These are phyloP conservation scores for Pseudogymnoascus sp. DNA, from an alignment of 2,329 filamentous ascomycete genomes.

Conservation along the genomic window DNA sequence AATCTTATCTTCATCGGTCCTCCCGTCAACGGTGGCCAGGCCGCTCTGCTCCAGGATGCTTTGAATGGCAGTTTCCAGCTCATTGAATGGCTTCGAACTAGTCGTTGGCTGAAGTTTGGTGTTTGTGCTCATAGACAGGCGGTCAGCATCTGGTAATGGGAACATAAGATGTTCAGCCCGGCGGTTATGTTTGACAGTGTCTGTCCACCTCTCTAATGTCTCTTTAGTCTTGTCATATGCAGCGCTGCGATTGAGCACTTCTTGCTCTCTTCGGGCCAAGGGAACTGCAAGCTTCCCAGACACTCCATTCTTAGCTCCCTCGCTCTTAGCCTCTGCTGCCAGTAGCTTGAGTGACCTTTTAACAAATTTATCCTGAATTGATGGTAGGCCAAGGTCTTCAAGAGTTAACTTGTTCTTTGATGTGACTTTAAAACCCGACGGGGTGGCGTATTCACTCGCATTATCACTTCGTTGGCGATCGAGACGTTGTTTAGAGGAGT, in stretches of 20 bases:
- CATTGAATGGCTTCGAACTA: slow-evolving; percentile 60
- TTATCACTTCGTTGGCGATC: slow-evolving; percentile 31
- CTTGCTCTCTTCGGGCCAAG: slow-evolving; percentile 78
- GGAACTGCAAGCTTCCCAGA: slow-evolving; percentile 73
- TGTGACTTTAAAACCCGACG: slow-evolving; percentile 51
- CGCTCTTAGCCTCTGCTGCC: slow-evolving; percentile 50
- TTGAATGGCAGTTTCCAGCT: slow-evolving; percentile 79
- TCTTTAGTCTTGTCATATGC: slow-evolving; percentile 90
- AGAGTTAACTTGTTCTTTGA: slow-evolving; percentile 64
- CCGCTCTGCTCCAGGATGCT: slow-evolving; percentile 87
- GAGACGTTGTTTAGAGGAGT: slow-evolving; percentile 22
- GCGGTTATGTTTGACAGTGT: slow-evolving; percentile 91
- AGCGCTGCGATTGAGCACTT: slow-evolving; percentile 69
- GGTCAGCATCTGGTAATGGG: slow-evolving; percentile 67
- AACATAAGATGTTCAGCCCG: slow-evolving; percentile 86
- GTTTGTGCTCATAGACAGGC: slow-evolving; percentile 49
- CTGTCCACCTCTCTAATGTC: slow-evolving; percentile 82
- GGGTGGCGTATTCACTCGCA: slow-evolving; percentile 55
- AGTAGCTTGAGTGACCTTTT: slow-evolving; percentile 75
- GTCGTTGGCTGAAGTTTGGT: slow-evolving; percentile 60
- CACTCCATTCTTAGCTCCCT: slow-evolving; percentile 40
- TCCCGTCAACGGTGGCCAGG: slow-evolving; percentile 51
- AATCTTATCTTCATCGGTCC: slow-evolving; percentile 56
- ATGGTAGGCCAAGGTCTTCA: slow-evolving; percentile 64
- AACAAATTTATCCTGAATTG: slow-evolving; percentile 65